A percentile compares a stretch with the other conserved stretches of the same genome.
phyloP scores from a whole-genome alignment of 2,329 filamentous ascomycete genomes.

The Coniochaeta prunicola region DNA sequence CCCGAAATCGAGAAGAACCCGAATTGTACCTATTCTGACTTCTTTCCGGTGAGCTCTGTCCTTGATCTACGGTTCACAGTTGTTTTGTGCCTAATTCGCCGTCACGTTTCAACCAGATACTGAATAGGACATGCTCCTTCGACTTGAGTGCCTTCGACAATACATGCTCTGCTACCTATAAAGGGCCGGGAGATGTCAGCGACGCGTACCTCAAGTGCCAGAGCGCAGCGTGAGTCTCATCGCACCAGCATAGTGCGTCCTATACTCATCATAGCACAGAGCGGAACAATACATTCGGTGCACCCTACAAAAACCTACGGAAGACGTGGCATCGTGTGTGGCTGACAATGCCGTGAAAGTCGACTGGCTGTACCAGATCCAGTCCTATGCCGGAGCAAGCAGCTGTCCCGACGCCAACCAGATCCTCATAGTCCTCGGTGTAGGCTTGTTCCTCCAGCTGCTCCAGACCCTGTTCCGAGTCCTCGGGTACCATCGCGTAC shows the following conservation, averaged over 20 bases:
- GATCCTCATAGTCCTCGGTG: background rate
- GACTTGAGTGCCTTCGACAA: background rate
- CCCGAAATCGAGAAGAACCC: background rate
- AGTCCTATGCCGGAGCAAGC: background rate
- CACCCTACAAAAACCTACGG: background rate
- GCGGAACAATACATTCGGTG: background rate
- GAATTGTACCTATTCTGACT: background rate
- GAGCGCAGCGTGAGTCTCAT: background rate
- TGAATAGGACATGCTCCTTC: background rate
- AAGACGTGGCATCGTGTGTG: background rate
- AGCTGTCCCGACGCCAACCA: background rate
- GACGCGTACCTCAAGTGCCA: background rate
- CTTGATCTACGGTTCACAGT: background rate
- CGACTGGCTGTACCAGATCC: background rate
- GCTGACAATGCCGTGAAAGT: background rate
- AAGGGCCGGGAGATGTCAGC: background rate
- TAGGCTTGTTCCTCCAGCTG: background rate
- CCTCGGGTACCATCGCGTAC: background rate
- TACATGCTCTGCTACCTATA: background rate
- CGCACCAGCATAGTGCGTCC: no score
- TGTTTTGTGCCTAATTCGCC: background rate
- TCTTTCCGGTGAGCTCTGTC: background rate
- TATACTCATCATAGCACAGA: background rate
- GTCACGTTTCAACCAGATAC: background rate
- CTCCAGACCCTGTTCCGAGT: background rate